Base-by-base conservation (phyloP, 108 stramenopile species). In the Phaeodactylum tricornutum region DNA sequence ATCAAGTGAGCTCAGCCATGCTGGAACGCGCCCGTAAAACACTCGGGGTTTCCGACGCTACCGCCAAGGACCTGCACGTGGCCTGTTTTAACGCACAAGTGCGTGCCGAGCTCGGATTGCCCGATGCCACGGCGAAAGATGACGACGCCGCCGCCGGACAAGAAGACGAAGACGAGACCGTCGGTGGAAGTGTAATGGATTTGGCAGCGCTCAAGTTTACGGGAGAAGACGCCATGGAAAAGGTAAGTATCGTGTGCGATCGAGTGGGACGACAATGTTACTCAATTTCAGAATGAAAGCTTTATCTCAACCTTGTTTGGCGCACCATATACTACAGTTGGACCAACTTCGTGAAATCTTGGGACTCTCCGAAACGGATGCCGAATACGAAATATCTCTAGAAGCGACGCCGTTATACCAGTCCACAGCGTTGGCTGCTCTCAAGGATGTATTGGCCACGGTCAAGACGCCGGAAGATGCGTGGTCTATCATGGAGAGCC, bases 31-130 rank as follows among this genome's bases (percentile, higher is more conserved):
- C 91, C 0, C 59, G 84, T 12, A 37, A 65, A 25, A 72, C 83
- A 9, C 53, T 92, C 35, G 91, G 91, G 29, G 71, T 92, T 34
- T 43, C 44, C 32, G 86, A 85, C 16, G 54, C 62, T 0, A 76
- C 69, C 22, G 91, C 81, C 19, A 47, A 53, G 43, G 67, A 79
- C 31, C 72, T 88, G 81, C 81, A 87, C 39, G 53, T 81, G 20
- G 64, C 69, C 2, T 66, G 70, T 22, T 86, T 83, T 43, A 70
- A 61, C 17, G 65, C 77, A 49, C 81, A 85, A 64, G 79, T 87
- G 21, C 64, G 71, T 11, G 62, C 49, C 4, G 64, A 74, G 25
- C 55, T 84, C 47, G 89, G 84, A 21, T 29, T 78, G 37, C 22
- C 47, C 8, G 47, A 29, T 2, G 48, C 33, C 2, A 39, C 12